Base-by-base conservation (phyloP, 768 basidiomycete species). In the Lentinula edodes region DNA sequence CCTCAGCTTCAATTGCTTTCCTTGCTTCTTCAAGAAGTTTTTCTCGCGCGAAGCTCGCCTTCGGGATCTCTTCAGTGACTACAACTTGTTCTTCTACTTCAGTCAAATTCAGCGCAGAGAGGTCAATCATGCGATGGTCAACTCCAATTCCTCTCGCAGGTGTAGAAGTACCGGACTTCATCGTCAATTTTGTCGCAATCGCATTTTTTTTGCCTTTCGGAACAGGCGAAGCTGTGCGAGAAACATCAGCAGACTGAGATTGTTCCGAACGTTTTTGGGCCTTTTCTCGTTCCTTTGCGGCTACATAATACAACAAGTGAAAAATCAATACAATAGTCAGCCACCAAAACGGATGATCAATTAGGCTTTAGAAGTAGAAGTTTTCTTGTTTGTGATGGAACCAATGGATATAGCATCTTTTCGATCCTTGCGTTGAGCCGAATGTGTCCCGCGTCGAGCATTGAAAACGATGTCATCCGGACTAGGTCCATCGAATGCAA, bases 401-500 rank as follows among this genome's bases (percentile, higher is more conserved):
- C 62, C 63, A 46, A 63, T 9, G 52, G 53, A 61, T 23, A 63
- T 42, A 23, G 68, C 35, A 13, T 69, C 65, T 34, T 68, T 41
- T 28, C 50, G 36, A 48, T 68, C 64, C 57, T 66, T 73, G 58
- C 76, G 74, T 59, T 79, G 75, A 10, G 73, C 79, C 52, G 89
- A 73, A 35, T 86, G 75, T 4, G 93, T 90, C 51, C 90, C 90
- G 58, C 83, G 86, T 53, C 93, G 85, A 58, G 93, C 91, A 66
- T 84, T 85, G 67, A 90, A 77, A 8, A 98, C 86, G 64, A 91
- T 74, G 68, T 98, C 96, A 66, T 98, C 96, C 20, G 96, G 96
- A 72, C 95, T 97, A 39, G 91, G 92, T 23, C 80, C 82, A 64
- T 94, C 86, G 68, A 95, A 93, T 9, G 84, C 75, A 70, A 91